These are phyloP conservation scores for Alternaria arborescens DNA, from an alignment of 2,329 filamentous ascomycete genomes.

Conservation along the genomic window DNA sequence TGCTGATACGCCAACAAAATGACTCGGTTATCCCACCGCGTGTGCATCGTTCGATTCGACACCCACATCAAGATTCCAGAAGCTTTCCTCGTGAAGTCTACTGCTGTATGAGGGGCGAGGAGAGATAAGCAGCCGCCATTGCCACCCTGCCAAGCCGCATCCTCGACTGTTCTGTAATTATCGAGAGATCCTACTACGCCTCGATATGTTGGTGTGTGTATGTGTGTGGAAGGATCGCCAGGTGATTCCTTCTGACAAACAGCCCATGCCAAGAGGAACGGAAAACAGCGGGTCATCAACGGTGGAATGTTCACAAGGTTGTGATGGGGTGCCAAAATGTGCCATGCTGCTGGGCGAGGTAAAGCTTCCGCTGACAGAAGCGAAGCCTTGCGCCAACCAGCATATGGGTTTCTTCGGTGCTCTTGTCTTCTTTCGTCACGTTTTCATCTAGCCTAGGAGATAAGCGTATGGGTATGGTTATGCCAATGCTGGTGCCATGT, in stretches of 20 bases:
- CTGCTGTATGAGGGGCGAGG: not conserved
- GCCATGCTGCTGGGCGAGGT: constrained; percentile 7
- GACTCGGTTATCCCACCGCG: not conserved
- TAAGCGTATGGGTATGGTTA: not conserved
- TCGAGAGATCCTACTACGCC: not conserved
- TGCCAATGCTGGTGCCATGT: not conserved
- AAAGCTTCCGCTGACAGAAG: constrained; percentile 14
- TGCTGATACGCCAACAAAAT: not conserved
- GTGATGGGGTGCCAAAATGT: not conserved
- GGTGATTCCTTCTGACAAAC: not conserved
- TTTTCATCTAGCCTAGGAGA: not conserved
- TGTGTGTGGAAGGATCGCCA: not conserved
- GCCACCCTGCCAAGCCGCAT: not conserved
- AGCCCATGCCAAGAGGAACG: constrained; percentile 7
- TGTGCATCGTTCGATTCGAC: not conserved
- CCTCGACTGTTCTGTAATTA: not conserved
- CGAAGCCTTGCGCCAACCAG: constrained; percentile 10
- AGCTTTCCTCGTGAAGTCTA: not conserved
- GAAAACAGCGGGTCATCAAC: constrained; percentile 5
- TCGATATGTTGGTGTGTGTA: constrained; percentile 1
- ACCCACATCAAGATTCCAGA: not conserved
- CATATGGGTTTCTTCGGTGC: constrained; percentile 4
- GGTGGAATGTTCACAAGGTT: not conserved
- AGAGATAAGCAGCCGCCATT: constrained; percentile 4
- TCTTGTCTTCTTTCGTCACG: constrained; percentile 13